A percentile compares a stretch with the other conserved stretches of the same genome.
Conservation (phyloP, 2,329 filamentous ascomycete genomes). For the Fonsecaea pugnacius region DNA sequence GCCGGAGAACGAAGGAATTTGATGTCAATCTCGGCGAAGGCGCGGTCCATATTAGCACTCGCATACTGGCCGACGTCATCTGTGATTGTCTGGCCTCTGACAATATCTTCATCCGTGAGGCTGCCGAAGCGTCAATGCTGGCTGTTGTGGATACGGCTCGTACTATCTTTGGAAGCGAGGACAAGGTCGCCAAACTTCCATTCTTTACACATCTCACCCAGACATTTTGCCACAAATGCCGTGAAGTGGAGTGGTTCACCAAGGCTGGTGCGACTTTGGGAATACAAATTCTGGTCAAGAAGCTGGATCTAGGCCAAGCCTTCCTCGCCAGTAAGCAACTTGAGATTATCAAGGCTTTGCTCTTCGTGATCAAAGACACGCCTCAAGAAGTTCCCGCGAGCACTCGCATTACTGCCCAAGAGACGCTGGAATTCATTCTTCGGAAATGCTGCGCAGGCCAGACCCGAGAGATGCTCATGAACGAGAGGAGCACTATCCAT, state of each 20-base stretch:
- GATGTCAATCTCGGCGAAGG: slow-evolving; percentile 86
- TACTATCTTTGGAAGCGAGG: slow-evolving; percentile 76
- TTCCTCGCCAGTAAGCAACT: slow-evolving; percentile 84
- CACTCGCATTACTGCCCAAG: slow-evolving; percentile 80
- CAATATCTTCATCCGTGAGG: slow-evolving; percentile 75
- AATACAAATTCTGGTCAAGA: slow-evolving; percentile 83
- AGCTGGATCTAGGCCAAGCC: slow-evolving; percentile 77
- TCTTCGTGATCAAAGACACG: slow-evolving; percentile 99
- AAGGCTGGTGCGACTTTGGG: slow-evolving; percentile 91
- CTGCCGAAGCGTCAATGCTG: slow-evolving; percentile 76
- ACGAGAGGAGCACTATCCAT: slow-evolving; percentile 68
- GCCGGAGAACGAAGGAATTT: slow-evolving; percentile 77
- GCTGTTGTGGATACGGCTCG: slow-evolving; percentile 76
- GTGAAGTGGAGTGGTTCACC: slow-evolving; percentile 98
- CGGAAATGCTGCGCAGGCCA: slow-evolving; percentile 76
- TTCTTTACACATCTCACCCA: slow-evolving; percentile 84
- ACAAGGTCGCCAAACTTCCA: slow-evolving; percentile 72
- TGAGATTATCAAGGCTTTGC: slow-evolving; percentile 86
- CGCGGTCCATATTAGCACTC: slow-evolving; percentile 81
- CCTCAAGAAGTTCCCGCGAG: slow-evolving; percentile 90
- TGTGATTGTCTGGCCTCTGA: slow-evolving; percentile 90
- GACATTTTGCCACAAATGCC: slow-evolving; percentile 90
- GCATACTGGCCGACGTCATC: slow-evolving; percentile 84
- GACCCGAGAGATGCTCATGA: slow-evolving; percentile 77
- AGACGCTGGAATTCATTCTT: slow-evolving; percentile 79